Evolutionary conservation across 345 rosid genomes (phyloP).

Genomic region (Punica granatum): DNA sequence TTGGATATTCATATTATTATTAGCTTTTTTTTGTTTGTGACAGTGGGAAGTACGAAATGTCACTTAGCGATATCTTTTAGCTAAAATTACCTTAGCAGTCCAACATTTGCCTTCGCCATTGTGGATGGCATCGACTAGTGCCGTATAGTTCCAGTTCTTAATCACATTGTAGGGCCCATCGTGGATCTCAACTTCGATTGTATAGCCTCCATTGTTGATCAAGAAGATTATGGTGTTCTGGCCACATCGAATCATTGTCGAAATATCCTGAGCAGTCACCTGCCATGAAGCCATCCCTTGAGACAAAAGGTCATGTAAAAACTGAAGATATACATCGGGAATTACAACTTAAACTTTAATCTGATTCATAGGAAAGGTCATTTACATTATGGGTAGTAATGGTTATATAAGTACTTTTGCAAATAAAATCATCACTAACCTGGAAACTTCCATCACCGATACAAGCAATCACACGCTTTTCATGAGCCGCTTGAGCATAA

Average conservation of each 20-base stretch:
- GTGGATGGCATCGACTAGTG: constrained; percentile 58
- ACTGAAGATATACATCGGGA: too few relatives aligned
- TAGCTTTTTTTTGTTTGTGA: too few relatives aligned
- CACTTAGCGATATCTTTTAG: not conserved
- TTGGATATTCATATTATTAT: too few relatives aligned
- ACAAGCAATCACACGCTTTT: constrained; percentile 69
- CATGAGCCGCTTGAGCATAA: constrained; percentile 58
- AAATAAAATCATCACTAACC: constrained; percentile 28
- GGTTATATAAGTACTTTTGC: too few relatives aligned
- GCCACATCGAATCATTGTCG: constrained; percentile 60
- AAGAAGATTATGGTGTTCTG: constrained; percentile 58
- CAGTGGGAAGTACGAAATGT: too few relatives aligned
- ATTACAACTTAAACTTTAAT: not conserved
- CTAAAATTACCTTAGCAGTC: constrained; percentile 43
- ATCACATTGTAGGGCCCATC: constrained; percentile 77
- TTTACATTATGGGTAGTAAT: too few relatives aligned
- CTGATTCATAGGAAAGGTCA: not conserved
- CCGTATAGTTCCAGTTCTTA: constrained; percentile 68
- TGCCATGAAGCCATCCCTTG: constrained; percentile 10
- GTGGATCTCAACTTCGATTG: constrained; percentile 74
- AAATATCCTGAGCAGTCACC: constrained; percentile 70
- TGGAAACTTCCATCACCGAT: constrained; percentile 78
- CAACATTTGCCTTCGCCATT: constrained; percentile 77
- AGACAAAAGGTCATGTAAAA: too few relatives aligned
- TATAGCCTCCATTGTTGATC: constrained; percentile 69